Percentiles rank a stretch among this genome's conserved stretches.
Evolutionary conservation across 2,329 filamentous ascomycete genomes (phyloP).

Genomic region (Zymoseptoria pseudotritici): DNA sequence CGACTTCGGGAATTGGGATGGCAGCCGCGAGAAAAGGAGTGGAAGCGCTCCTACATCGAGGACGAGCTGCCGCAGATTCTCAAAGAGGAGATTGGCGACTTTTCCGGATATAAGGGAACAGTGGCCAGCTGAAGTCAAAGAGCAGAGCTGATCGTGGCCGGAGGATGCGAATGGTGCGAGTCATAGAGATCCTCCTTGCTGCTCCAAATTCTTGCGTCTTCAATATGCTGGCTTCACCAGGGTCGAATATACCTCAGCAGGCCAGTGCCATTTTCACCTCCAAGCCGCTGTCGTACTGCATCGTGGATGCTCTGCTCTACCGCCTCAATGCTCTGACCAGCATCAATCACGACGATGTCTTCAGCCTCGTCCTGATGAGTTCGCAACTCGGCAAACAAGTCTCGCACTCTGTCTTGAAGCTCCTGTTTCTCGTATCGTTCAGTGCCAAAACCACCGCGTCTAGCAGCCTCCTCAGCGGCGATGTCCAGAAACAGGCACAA

Average conservation of each 20-base stretch:
- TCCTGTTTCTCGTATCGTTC: conserved; percentile 82
- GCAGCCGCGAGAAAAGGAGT: conserved; percentile 39
- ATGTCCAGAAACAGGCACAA: conserved; percentile 82
- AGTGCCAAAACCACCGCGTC: conserved; percentile 76
- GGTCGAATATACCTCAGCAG: conserved; percentile 11
- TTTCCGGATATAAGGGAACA: conserved; percentile 14
- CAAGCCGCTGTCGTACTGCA: conserved; percentile 14
- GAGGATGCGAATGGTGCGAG: background rate
- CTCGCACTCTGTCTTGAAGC: conserved; percentile 73
- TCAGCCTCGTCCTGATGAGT: conserved; percentile 40
- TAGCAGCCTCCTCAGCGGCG: conserved; percentile 61
- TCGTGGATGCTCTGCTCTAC: conserved; percentile 37
- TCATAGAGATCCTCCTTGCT: background rate
- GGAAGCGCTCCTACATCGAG: conserved; percentile 32
- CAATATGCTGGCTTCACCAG: conserved; percentile 8
- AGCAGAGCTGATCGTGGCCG: background rate
- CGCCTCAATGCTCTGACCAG: conserved; percentile 43
- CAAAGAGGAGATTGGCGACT: conserved; percentile 23
- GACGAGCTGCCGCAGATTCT: conserved; percentile 38
- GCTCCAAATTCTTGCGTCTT: background rate
- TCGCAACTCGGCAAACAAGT: conserved; percentile 56
- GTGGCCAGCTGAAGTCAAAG: conserved; percentile 2
- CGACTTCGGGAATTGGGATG: conserved; percentile 40
- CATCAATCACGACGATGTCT: conserved; percentile 50
- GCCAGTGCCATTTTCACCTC: background rate